A percentile compares a stretch with the other conserved stretches of the same genome.
Evolutionary conservation across 2,329 filamentous ascomycete species (phyloP).

Genomic region (Trichoderma semiorbis): DNA sequence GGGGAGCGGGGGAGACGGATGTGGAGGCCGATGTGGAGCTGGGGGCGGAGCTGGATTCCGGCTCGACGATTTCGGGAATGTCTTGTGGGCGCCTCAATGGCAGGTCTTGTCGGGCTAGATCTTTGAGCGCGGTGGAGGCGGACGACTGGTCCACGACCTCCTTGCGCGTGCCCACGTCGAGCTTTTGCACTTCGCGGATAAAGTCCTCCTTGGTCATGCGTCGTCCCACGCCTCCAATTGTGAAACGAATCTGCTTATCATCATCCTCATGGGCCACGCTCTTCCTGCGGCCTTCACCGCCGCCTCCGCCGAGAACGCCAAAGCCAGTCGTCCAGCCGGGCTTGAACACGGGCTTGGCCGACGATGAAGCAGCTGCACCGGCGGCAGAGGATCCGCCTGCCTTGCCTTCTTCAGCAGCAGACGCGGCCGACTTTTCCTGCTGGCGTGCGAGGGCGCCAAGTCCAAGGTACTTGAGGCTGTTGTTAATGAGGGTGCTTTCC

Average conservation of each 20-base stretch:
- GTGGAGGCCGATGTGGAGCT: conserved; percentile 19
- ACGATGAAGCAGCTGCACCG: conserved; percentile 21
- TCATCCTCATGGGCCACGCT: conserved; percentile 49
- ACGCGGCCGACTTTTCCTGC: conserved; percentile 34
- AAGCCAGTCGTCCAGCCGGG: conserved; percentile 51
- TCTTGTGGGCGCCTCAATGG: conserved; percentile 13
- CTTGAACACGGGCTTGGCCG: conserved; percentile 40
- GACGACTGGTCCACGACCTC: conserved; percentile 52
- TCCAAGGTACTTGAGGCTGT: conserved; percentile 53
- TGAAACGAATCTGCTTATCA: conserved; percentile 71
- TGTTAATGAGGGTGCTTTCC: conserved; percentile 39
- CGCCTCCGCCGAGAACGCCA: conserved; percentile 37
- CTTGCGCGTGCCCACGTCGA: conserved; percentile 63
- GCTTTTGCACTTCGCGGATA: conserved; percentile 66
- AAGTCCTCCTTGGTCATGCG: conserved; percentile 81
- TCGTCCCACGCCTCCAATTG: conserved; percentile 66
- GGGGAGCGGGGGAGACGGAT: conserved; percentile 3
- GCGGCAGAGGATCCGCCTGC: conserved; percentile 28
- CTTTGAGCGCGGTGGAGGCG: conserved; percentile 48
- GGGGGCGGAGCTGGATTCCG: conserved; percentile 21
- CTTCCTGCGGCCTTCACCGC: conserved; percentile 34
- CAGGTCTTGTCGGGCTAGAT: conserved; percentile 43
- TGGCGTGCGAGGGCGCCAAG: conserved; percentile 45
- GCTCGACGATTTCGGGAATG: conserved; percentile 25
- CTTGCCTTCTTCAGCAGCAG: conserved; percentile 32